Base-by-base conservation (phyloP, 768 basidiomycete species). In the Lactarius vividus region DNA sequence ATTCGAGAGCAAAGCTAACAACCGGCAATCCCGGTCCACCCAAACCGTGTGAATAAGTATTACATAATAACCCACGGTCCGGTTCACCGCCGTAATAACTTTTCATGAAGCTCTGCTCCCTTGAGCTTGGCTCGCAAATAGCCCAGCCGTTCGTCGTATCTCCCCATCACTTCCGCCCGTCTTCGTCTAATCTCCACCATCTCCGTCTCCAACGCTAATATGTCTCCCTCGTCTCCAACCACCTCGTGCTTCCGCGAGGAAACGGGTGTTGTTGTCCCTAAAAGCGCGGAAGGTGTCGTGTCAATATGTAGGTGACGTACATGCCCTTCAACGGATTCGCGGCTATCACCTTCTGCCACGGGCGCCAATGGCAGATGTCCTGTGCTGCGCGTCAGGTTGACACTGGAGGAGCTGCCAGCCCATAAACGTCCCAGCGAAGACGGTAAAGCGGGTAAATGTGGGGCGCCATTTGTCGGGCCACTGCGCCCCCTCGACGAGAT, bases 51-150 rank as follows among this genome's bases (percentile, higher is more conserved):
- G 40, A 49, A 7, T 11, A 23, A 23, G 0, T 9, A 52, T 52
- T 52, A 52, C 49, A 52, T 52, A 52, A 52, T 52, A 26, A 5
- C 4, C 33, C 33, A n/a, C 1, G 33, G 33, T 33, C 33, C 33
- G 33, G 33, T 28, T 62, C 71, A 78, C 62, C 83, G 87, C 73
- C 83, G 85, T 79, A 89, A 70, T 70, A 94, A 76, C 74, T 91
- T 91, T 79, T 94, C 92, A 68, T 89, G 89, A 72, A 94, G 74
- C 77, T 92, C 88, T 1, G 91, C 92, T 23, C 89, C 88, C 77
- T 92, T 92, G 73, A 94, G 73, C 76, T 89, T 88, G 42, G 92
- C 92, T 40, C 88, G 84, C 70, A 94, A 77, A 73, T 90, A 94
- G 68, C 92, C 91, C 72, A 94, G 74, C 56, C 91, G 85, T 39